Evolutionary conservation across 345 rosid genomes (phyloP), one percentile per base, ranked within the genome.

Genomic region (Salix exigua): DNA sequence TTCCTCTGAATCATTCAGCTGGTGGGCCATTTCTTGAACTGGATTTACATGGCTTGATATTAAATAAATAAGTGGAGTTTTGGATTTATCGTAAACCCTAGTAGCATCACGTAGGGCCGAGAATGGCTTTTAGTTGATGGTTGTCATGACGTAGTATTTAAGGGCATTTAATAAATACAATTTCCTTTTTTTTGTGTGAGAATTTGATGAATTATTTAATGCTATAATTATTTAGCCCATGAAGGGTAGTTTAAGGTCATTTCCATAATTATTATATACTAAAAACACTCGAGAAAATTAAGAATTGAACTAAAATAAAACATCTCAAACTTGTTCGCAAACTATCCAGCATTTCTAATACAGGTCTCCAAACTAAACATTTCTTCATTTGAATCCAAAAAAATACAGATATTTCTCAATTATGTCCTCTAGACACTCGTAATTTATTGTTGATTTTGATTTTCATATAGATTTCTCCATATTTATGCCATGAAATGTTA

Each of bases 1-100:
- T 79, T 79, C 75, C 83, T 75, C 85, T 79, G 85, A 83, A 80
- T 86, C 88, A 83, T 85, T 83, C 83, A 85, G 71, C 69, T 58
- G 42, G 86, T 80, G 84, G 86, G 85, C 79, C 89, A 83, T 14
- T 1, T 64, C 5, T 13, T 71, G 9, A 30, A 5, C 73, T 83
- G 87, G 79, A 81, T 77, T 74, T 76, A 33, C 75, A 63, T 44
- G 44, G 50, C 58, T 51, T 19, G 23, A 51, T 51, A 51, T 18
- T 33, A 33, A 33, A 33, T 33, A 33, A 33, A 33, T 33, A 19
- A 51, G 19, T 51, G 23, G 58, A 6, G 58, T 6, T 5, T 73
- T 83, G 88, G 80, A 80, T 76, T 75, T 77, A 42, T 82, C 25
- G 58, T 26, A 55, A 10, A 60, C 75, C 74, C 70, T 50, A 37